phyloP scores from a whole-genome alignment of 2,329 filamentous ascomycete species.

The Aspergillus aculeatinus region DNA sequence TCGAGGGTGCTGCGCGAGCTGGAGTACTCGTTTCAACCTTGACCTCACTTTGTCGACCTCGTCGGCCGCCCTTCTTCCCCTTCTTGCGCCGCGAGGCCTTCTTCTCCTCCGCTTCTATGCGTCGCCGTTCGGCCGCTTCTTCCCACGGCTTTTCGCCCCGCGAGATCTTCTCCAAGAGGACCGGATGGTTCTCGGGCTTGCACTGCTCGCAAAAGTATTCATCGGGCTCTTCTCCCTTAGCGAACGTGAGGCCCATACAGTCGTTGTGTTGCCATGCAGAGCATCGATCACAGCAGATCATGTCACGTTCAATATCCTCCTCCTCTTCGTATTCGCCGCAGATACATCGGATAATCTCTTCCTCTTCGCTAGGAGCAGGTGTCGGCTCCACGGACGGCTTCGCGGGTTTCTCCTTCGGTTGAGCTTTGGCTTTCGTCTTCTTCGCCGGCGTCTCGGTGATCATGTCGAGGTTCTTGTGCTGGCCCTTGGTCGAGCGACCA shows the following conservation, averaged over 20 bases:
- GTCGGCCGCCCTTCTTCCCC: conserved; percentile 58
- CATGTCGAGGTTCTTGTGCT: conserved; percentile 83
- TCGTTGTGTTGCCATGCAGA: conserved; percentile 96
- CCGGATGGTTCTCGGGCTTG: conserved; percentile 76
- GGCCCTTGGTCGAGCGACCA: conserved; percentile 92
- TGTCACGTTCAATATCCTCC: conserved; percentile 81
- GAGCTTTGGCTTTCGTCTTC: conserved; percentile 49
- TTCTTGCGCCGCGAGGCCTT: conserved; percentile 60
- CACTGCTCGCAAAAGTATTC: conserved; percentile 94
- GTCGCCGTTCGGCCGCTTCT: conserved; percentile 61
- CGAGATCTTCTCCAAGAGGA: conserved; percentile 73
- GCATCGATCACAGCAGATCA: conserved; percentile 95
- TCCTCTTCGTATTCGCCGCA: conserved; percentile 85
- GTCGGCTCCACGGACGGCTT: conserved; percentile 51
- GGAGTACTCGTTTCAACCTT: conserved; percentile 49
- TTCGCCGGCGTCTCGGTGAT: conserved; percentile 59
- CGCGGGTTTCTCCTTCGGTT: conserved; percentile 44
- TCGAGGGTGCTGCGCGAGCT: conserved; percentile 28
- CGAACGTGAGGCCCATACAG: conserved; percentile 83
- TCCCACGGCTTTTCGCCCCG: conserved; percentile 88
- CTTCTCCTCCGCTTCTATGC: conserved; percentile 60
- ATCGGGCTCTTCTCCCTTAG: conserved; percentile 71
- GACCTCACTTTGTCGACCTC: conserved; percentile 63
- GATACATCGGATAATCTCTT: conserved; percentile 86
- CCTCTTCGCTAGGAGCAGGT: conserved; percentile 47